Percentiles rank a stretch among this genome's conserved stretches.
phyloP scores from a whole-genome alignment of 2,329 filamentous ascomycete genomes.

The Amylocarpus encephaloides region DNA sequence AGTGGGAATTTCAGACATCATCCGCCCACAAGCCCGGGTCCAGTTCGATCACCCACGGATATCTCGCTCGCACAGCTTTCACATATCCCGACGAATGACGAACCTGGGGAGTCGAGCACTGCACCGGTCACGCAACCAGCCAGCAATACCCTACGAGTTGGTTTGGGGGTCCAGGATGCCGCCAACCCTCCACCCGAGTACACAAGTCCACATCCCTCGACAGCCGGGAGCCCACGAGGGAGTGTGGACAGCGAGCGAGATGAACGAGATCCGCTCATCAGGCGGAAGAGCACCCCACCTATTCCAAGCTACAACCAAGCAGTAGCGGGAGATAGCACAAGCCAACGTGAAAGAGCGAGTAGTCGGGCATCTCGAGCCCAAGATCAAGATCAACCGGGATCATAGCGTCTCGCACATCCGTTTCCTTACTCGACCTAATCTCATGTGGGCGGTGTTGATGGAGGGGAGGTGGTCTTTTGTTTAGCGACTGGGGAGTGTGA shows the following conservation, averaged over 20 bases:
- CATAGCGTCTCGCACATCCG: not conserved
- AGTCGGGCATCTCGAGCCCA: not conserved
- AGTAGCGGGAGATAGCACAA: constrained; percentile 25
- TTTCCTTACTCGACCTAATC: not conserved
- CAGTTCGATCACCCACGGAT: constrained; percentile 84
- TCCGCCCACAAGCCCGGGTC: constrained; percentile 78
- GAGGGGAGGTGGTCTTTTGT: too few relatives aligned
- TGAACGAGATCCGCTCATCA: constrained; percentile 47
- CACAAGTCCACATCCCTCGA: constrained; percentile 57
- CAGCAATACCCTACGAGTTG: constrained; percentile 15
- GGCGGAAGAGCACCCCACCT: constrained; percentile 26
- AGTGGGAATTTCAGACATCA: constrained; percentile 71
- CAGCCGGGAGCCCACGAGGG: constrained; percentile 46
- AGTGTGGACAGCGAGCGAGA: constrained; percentile 48
- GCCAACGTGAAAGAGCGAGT: constrained; percentile 8
- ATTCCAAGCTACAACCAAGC: constrained; percentile 33
- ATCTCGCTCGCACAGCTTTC: constrained; percentile 88
- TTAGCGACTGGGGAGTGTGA: too few relatives aligned
- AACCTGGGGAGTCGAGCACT: constrained; percentile 48
- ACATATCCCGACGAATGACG: constrained; percentile 60
- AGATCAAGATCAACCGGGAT: not conserved
- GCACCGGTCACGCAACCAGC: constrained; percentile 26
- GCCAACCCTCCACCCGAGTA: constrained; percentile 66
- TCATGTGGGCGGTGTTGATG: not conserved
- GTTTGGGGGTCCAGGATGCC: constrained; percentile 37